Evolutionary conservation across 108 stramenopile genomes (phyloP).

Genomic region (Skeletonema grethae): DNA sequence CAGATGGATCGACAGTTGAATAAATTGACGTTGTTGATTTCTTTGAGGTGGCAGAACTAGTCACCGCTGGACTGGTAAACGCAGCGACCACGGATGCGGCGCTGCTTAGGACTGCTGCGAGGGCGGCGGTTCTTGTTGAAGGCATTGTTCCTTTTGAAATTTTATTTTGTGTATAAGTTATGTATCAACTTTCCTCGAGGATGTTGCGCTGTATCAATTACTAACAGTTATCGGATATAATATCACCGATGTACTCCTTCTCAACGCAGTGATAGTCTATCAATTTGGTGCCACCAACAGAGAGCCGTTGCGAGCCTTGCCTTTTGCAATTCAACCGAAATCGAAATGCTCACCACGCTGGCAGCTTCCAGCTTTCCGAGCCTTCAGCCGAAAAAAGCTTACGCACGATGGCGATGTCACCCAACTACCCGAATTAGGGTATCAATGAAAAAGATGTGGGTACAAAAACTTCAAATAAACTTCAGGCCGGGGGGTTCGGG

Average conservation of each 20-base stretch:
- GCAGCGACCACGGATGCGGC: background rate
- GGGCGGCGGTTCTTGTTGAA: slow-evolving; percentile 2
- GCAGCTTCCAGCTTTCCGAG: background rate
- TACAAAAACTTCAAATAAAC: background rate
- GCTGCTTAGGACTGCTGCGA: slow-evolving; percentile 6
- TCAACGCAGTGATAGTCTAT: background rate
- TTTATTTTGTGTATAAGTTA: slow-evolving; percentile 1
- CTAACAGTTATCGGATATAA: background rate
- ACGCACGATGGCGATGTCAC: background rate
- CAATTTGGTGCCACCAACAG: background rate
- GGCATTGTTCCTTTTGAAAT: slow-evolving; percentile 3
- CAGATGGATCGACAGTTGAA: slow-evolving; percentile 71
- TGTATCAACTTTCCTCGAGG: background rate
- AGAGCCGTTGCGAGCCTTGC: background rate
- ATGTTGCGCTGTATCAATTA: background rate
- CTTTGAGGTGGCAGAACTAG: background rate
- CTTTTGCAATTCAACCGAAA: background rate
- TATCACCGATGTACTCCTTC: background rate
- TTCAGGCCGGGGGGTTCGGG: background rate
- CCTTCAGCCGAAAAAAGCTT: background rate
- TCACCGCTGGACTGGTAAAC: background rate
- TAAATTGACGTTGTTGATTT: slow-evolving; percentile 11
- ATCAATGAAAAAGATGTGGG: background rate
- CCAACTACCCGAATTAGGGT: background rate
- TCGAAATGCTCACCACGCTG: background rate